Base-by-base conservation (phyloP, 106 monocot genomes). In the Iris macrosiphon region DNA sequence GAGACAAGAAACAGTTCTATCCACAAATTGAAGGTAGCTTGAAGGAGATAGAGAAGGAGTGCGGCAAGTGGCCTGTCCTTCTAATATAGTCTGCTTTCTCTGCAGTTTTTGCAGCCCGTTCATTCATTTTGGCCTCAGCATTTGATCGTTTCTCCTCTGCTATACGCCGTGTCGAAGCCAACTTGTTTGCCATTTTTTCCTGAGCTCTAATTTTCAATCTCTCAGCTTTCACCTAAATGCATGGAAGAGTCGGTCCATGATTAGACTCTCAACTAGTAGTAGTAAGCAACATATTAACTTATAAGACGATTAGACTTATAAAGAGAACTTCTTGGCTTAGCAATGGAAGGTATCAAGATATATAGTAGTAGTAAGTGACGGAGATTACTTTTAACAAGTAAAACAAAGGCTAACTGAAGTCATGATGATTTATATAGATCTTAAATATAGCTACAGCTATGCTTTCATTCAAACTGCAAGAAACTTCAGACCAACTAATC, bases 1-100 rank as follows among this genome's bases (percentile, higher is more conserved):
- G 10, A 6, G 34, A 10, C 34, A 35, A 35, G 34, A 35, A 1
- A 44, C 15, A 16, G 41, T 18, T 2, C 22, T 33, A 64, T 64
- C 79, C 71, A 46, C 92, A 87, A 10, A 83, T 41, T 17, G 79
- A 87, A 34, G 79, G 79, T 11, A 87, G 59, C 66, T 67, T 83
- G 72, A 84, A 77, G 49, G 79, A 79, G 75, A 70, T 75, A 17
- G 6, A 30, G 40, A 87, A 84, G 24, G 79, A 87, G 55, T 77
- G 80, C 21, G 92, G 87, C 44, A 87, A 43, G 60, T 76, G 92
- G 22, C 92, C 92, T 6, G 82, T 92, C 48, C 92, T 79, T 51
- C 83, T 63, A 49, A 92, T 87, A 55, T 87, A 92, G 11, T 92
- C 86, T 18, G 80, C 87, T 59, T 55, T 64, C 53, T 87, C 87